Conservation (phyloP, 177 flowering plant genomes). For the Vitis hybrid region DNA sequence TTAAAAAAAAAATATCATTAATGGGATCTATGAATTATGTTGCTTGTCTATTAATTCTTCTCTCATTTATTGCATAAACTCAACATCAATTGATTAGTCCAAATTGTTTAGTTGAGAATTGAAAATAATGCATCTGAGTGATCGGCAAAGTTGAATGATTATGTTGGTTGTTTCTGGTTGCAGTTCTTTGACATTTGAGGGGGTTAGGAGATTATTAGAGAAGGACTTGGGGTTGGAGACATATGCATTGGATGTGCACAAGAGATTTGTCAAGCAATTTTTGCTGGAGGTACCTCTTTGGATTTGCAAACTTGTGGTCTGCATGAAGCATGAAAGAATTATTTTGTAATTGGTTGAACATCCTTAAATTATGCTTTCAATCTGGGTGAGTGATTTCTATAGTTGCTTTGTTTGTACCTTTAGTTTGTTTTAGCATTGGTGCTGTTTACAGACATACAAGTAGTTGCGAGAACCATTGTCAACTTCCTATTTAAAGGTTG, state of each 20-base stretch:
- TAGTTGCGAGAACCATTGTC: too few species aligned
- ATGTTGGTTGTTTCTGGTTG: conserved; percentile 17
- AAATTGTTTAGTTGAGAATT: not conserved
- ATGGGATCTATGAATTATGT: too few species aligned
- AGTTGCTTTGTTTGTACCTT: not conserved
- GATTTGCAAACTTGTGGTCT: not conserved
- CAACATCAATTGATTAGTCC: too few species aligned
- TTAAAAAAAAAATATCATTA: too few species aligned
- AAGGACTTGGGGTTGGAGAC: conserved; percentile 71
- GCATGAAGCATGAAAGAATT: not conserved
- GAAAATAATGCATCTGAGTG: too few species aligned
- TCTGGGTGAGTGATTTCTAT: not conserved
- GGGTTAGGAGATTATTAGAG: conserved; percentile 77
- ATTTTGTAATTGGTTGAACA: not conserved
- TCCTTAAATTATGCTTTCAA: not conserved
- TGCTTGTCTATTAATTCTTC: too few species aligned
- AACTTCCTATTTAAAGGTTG: too few species aligned
- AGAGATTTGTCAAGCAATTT: conserved; percentile 65
- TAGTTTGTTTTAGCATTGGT: too few species aligned
- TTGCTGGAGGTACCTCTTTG: conserved; percentile 53
- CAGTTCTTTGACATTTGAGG: conserved; percentile 76
- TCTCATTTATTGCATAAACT: too few species aligned
- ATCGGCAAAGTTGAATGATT: too few species aligned
- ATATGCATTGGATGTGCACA: conserved; percentile 72
- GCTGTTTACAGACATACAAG: too few species aligned